Conservation (phyloP, 2,329 filamentous ascomycete species). For the Pyrenochaeta sp. region DNA sequence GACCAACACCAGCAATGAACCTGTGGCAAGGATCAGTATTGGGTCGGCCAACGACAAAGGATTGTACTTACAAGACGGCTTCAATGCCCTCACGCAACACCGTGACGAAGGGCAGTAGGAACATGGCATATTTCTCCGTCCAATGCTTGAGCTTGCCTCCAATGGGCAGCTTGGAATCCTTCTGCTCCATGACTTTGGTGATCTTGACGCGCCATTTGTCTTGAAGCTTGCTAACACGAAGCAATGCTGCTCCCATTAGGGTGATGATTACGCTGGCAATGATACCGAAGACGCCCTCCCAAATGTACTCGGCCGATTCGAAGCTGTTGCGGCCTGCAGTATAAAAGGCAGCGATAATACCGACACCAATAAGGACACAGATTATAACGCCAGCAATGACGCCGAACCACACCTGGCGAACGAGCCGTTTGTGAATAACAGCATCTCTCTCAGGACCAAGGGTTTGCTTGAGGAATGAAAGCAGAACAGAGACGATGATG, state of each 20-base stretch:
- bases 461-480: constrained; percentile 85
- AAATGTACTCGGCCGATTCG: constrained; percentile 74
- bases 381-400: constrained; percentile 68
- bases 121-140: constrained; percentile 83
- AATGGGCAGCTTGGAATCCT: constrained; percentile 51
- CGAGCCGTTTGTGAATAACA: constrained; percentile 70
- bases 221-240: constrained; percentile 83
- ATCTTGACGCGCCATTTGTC: constrained; percentile 90
- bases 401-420: constrained; percentile 74
- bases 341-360: constrained; percentile 75
- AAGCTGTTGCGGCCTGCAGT: constrained; percentile 72
- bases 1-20: constrained; percentile 84
- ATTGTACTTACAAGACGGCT: constrained; percentile 67
- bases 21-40: constrained; percentile 8
- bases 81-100: constrained; percentile 88
- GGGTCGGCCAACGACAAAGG: background rate
- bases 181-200: constrained; percentile 69
- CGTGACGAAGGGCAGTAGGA: constrained; percentile 84
- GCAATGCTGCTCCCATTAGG: constrained; percentile 78
- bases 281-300: constrained; percentile 80
- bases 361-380: constrained; percentile 69
- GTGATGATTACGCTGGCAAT: constrained; percentile 82
- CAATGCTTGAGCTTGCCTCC: constrained; percentile 65
- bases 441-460: constrained; percentile 70
- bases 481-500: constrained; percentile 86